phyloP scores from a whole-genome alignment of 140 eudicot species.

The Stevia rebaudiana region DNA sequence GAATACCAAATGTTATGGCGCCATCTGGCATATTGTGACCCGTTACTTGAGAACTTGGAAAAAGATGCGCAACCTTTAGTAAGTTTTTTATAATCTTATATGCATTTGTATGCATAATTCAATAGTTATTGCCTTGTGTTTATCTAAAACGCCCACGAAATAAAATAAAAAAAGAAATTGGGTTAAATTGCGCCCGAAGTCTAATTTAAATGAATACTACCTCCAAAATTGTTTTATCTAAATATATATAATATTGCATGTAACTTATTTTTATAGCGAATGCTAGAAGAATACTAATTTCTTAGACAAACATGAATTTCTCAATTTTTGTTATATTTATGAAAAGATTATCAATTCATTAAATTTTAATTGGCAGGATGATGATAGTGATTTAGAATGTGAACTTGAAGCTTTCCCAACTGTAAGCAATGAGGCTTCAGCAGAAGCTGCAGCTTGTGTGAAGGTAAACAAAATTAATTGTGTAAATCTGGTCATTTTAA shows the following conservation, averaged over 20 bases:
- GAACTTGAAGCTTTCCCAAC: slow-evolving; percentile 79
- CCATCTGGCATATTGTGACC: slow-evolving; percentile 63
- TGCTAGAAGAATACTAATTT: neutral
- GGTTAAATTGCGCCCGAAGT: neutral
- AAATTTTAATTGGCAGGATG: slow-evolving; percentile 49
- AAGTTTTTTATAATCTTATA: slow-evolving; percentile 14
- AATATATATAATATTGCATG: neutral
- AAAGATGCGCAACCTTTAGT: slow-evolving; percentile 53
- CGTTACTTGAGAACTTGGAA: slow-evolving; percentile 41
- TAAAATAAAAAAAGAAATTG: neutral
- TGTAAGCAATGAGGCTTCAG: slow-evolving; percentile 63
- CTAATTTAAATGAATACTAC: too few relatives aligned
- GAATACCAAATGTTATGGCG: slow-evolving; percentile 94
- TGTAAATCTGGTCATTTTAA: neutral
- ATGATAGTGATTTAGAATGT: slow-evolving; percentile 85
- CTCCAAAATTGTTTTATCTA: neutral
- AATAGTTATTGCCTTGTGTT: neutral
- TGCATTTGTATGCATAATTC: neutral
- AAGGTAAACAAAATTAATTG: slow-evolving; percentile 42
- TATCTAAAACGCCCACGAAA: neutral
- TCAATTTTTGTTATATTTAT: neutral
- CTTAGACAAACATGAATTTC: neutral
- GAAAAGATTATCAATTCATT: neutral
- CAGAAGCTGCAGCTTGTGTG: slow-evolving; percentile 81
- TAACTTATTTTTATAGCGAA: neutral